Evolutionary conservation across 2,329 filamentous ascomycete species (phyloP), one percentile per base, ranked within the genome.

Genomic region (Xylaria sp.): DNA sequence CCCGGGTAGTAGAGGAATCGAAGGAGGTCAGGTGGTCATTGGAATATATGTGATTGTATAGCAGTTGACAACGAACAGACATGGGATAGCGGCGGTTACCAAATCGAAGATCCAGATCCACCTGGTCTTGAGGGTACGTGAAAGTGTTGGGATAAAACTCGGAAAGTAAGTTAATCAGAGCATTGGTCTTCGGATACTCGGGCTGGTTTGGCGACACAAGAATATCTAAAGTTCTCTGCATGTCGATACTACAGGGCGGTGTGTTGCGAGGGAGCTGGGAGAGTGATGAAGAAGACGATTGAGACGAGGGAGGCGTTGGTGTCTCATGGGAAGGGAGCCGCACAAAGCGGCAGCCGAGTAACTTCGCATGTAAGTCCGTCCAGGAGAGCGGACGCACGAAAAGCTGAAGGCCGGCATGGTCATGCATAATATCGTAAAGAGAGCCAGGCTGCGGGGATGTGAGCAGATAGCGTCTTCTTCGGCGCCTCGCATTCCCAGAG

Each of bases 331-430:
- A 75, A 18, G 83, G 80, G 15, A 81, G 78, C 72, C 84, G 79
- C 32, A 78, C 69, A 77, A 88, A 89, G 52, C 77, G 77, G 18
- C 81, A 84, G 28, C 82, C 82, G 6, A 89, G 84, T 1, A 88
- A 77, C 52, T 79, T 76, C 10, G 81, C 74, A 68, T 89, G 87
- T 1, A 81, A 66, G 63, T 88, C 86, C 18, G 84, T 88, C 87
- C 87, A 89, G 74, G 82, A 84, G 55, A 88, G 84, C 1, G 87
- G 87, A 32, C 83, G 81, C 57, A 86, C 78, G 68, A 84, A 88
- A 23, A 89, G 84, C 0, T 83, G 81, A 0, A 76, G 77, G 52
- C 85, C 83, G 41, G 82, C 76, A 73, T 89, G 75, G 25, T 85
- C 80, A 69, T 84, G 83, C 69, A 89, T 80, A 54, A 87, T 80